Evolutionary conservation across 768 basidiomycete species (phyloP).

Genomic region (Jaapia argillacea): DNA sequence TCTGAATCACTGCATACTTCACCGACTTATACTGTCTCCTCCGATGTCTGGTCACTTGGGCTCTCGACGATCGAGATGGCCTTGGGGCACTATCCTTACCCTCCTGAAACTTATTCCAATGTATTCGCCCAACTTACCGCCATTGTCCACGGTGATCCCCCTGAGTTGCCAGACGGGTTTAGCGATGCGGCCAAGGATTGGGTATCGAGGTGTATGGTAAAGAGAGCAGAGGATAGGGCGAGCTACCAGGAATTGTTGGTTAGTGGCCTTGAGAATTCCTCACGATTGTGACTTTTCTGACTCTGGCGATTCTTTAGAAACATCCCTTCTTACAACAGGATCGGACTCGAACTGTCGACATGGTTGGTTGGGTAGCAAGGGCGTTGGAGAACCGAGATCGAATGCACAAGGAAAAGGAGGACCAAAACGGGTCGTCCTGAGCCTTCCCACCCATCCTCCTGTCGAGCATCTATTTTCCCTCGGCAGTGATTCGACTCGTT

Average conservation of each 20-base stretch:
- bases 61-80: slow-evolving; percentile 91
- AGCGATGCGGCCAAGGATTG: slow-evolving; percentile 69
- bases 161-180: slow-evolving; percentile 71
- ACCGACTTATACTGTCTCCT: slow-evolving; percentile 90
- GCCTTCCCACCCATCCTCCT: not conserved
- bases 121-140: slow-evolving; percentile 96
- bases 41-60: slow-evolving; percentile 97
- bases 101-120: slow-evolving; percentile 94
- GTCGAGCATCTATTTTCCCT: too few species aligned
- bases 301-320: slow-evolving; percentile 29
- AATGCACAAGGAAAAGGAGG: slow-evolving; percentile 9
- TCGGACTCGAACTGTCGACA: slow-evolving; percentile 56
- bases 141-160: slow-evolving; percentile 92
- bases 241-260: slow-evolving; percentile 79
- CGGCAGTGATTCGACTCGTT: too few species aligned
- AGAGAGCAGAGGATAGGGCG: slow-evolving; percentile 69
- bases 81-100: slow-evolving; percentile 87
- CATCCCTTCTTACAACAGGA: slow-evolving; percentile 75
- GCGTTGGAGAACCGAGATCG: slow-evolving; percentile 27
- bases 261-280: slow-evolving; percentile 20
- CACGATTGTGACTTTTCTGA: not conserved
- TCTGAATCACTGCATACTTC: slow-evolving; percentile 84
- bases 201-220: slow-evolving; percentile 71
- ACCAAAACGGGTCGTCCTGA: slow-evolving; percentile 4
- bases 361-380: slow-evolving; percentile 70